phyloP scores from a whole-genome alignment of 2,329 filamentous ascomycete species.

The Paecilomyces variotii region DNA sequence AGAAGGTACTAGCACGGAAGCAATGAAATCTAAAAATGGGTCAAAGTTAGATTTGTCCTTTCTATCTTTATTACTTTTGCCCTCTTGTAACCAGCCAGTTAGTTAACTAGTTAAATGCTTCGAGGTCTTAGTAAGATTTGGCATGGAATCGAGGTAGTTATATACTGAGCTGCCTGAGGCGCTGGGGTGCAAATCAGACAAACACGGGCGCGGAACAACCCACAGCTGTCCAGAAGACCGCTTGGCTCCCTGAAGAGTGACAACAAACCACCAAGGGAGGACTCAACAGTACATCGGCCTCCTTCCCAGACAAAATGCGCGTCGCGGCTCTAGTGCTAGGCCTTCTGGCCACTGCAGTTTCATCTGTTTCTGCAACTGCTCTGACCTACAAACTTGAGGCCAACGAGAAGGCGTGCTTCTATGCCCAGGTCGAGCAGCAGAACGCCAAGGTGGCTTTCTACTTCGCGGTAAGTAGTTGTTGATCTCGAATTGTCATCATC shows the following conservation, averaged over 20 bases:
- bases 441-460: constrained; percentile 94
- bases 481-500: background rate
- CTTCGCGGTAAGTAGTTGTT: constrained; percentile 71
- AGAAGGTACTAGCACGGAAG: background rate
- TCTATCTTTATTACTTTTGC: background rate
- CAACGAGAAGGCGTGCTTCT: constrained; percentile 96
- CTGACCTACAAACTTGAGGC: constrained; percentile 87
- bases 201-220: constrained; percentile 10
- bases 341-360: constrained; percentile 63
- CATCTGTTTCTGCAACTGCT: constrained; percentile 73
- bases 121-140: background rate
- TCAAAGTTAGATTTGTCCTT: background rate
- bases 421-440: constrained; percentile 65
- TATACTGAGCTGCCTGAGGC: background rate
- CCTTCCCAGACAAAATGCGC: constrained; percentile 49
- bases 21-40: background rate
- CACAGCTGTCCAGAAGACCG: constrained; percentile 26
- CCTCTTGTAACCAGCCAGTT: background rate
- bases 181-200: constrained; percentile 23
- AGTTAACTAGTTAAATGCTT: background rate
- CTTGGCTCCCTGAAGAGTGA: constrained; percentile 9
- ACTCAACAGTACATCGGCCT: constrained; percentile 10
- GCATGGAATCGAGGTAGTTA: background rate
- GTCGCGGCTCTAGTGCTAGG: constrained; percentile 53
- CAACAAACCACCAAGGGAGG: constrained; percentile 4